Percentiles rank a stretch among this genome's conserved stretches.
Evolutionary conservation across 1,284 basidiomycete genomes (phyloP).

Genomic region (Leccinum laetum): DNA sequence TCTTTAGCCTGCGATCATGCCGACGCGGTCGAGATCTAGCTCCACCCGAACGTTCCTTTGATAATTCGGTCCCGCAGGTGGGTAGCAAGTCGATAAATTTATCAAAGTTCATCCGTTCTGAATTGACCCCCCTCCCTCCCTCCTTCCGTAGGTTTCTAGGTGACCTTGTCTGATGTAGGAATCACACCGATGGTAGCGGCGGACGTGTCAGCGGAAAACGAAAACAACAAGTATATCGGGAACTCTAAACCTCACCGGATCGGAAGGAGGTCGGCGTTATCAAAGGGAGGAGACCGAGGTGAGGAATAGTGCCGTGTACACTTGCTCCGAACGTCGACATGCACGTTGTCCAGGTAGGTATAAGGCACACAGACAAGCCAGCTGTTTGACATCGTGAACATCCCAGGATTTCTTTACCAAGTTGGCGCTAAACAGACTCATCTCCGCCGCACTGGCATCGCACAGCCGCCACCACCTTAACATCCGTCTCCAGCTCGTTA

Average conservation of each 20-base stretch:
- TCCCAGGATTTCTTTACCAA: conserved; percentile 8
- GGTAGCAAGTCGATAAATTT: conserved; percentile 5
- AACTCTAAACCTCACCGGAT: not conserved
- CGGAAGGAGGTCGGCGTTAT: not conserved
- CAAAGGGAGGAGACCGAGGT: not conserved
- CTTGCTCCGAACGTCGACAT: not conserved
- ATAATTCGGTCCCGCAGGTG: conserved; percentile 9
- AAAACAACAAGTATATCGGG: not conserved
- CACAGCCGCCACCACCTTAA: not conserved
- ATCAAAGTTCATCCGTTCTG: not conserved
- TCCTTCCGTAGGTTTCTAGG: not conserved
- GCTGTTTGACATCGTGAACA: not conserved
- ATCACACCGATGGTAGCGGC: not conserved
- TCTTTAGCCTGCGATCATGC: not conserved
- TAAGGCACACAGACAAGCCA: conserved; percentile 12
- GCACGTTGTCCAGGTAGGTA: conserved; percentile 10
- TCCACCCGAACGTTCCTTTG: not conserved
- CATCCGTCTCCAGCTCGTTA: not conserved
- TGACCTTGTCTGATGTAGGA: not conserved
- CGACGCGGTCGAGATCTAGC: not conserved
- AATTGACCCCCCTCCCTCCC: not conserved
- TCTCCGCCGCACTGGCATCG: not conserved
- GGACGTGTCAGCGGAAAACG: not conserved
- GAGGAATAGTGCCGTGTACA: not conserved
- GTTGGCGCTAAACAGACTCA: conserved; percentile 1